Conservation (phyloP, 208 protist species). For the Endotrypanum monterogeii region DNA sequence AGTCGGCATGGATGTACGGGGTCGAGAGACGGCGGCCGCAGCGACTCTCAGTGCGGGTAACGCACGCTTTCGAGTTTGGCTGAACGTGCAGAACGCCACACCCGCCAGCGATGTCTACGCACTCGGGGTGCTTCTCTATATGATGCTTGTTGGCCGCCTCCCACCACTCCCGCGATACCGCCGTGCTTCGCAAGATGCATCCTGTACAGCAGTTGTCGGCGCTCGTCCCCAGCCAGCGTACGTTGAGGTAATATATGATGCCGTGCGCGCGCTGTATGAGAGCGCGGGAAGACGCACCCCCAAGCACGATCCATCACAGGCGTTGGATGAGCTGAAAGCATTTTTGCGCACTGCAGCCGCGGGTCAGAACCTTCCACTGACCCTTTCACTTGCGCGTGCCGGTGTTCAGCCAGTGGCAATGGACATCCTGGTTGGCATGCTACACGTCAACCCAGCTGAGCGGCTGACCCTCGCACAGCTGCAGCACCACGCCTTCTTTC, state of each 20-base stretch:
- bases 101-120: conserved; percentile 54
- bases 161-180: conserved; percentile 37
- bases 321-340: conserved; percentile 6
- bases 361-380: conserved; percentile 13
- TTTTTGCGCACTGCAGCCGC: conserved; percentile 13
- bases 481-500: conserved; percentile 27
- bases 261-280: conserved; percentile 16
- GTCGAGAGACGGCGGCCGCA: background rate
- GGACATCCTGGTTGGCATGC: conserved; percentile 31
- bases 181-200: background rate
- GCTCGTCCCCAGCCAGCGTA: conserved; percentile 2
- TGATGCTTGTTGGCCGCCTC: conserved; percentile 45
- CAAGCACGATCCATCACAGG: background rate
- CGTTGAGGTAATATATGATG: conserved; percentile 6
- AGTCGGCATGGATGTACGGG: background rate
- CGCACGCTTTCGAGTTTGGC: conserved; percentile 15
- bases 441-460: conserved; percentile 33
- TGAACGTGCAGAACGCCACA: conserved; percentile 3
- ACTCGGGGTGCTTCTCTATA: conserved; percentile 64
- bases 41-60: background rate
- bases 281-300: background rate
- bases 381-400: conserved; percentile 22
- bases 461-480: conserved; percentile 41
- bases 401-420: conserved; percentile 10
- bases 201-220: background rate